Evolutionary conservation across 2,329 filamentous ascomycete species (phyloP).

Genomic region (Aspergillus terreus): DNA sequence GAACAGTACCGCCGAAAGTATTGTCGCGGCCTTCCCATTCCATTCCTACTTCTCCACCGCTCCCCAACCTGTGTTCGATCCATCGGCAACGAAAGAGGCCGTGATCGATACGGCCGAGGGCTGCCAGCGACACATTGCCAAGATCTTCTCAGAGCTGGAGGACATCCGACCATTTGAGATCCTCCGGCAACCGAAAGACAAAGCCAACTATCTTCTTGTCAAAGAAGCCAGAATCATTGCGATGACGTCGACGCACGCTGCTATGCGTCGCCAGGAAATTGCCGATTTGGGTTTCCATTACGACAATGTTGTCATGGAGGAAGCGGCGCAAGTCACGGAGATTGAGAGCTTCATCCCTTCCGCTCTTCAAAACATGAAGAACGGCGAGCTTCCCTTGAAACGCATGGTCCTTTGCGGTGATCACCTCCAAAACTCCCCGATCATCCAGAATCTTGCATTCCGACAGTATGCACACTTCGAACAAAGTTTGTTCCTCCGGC

Average conservation of each 20-base stretch:
- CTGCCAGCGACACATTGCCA: slow-evolving; percentile 83
- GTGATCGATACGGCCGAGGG: slow-evolving; percentile 73
- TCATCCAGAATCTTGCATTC: slow-evolving; percentile 92
- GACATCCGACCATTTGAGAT: slow-evolving; percentile 96
- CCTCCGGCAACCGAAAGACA: slow-evolving; percentile 80
- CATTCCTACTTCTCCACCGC: slow-evolving; percentile 81
- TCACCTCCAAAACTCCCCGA: slow-evolving; percentile 92
- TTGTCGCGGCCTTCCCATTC: slow-evolving; percentile 79
- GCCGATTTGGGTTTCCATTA: slow-evolving; percentile 91
- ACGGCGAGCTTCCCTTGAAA: slow-evolving; percentile 72
- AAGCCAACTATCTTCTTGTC: slow-evolving; percentile 90
- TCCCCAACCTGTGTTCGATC: slow-evolving; percentile 78
- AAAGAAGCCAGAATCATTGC: slow-evolving; percentile 97
- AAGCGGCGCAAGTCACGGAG: slow-evolving; percentile 96
- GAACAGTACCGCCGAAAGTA: slow-evolving; percentile 55
- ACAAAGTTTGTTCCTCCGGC: slow-evolving; percentile 87
- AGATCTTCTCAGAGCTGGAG: slow-evolving; percentile 86
- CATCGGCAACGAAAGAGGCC: slow-evolving; percentile 61
- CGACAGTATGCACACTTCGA: slow-evolving; percentile 93
- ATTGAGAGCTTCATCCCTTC: slow-evolving; percentile 95
- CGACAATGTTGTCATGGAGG: slow-evolving; percentile 97
- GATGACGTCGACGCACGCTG: slow-evolving; percentile 98
- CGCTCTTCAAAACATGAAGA: slow-evolving; percentile 77
- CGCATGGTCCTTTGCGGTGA: slow-evolving; percentile 91
- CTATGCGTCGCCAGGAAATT: slow-evolving; percentile 89